A percentile compares a stretch with the other conserved stretches of the same genome.
These are phyloP conservation scores for Garcia nutans DNA, from an alignment of 345 rosid species.

Conservation along the genomic window DNA sequence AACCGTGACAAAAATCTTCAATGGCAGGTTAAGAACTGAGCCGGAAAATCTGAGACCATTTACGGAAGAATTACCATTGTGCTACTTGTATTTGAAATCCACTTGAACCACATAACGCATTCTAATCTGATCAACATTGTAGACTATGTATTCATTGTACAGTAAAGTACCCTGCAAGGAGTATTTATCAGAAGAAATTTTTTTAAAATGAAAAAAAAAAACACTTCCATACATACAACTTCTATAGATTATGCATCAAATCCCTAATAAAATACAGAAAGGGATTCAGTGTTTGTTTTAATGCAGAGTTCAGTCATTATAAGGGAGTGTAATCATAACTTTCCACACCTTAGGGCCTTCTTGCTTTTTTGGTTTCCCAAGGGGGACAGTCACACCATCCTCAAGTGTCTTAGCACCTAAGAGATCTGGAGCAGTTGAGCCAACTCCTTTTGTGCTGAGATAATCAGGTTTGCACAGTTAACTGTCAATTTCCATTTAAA, in stretches of 20 bases:
- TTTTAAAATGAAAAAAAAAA: too few relatives aligned
- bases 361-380: slow-evolving; percentile 63
- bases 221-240: not conserved
- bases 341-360: slow-evolving; percentile 33
- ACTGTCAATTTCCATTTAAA: not conserved
- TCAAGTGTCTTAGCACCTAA: slow-evolving; percentile 54
- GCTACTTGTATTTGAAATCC: slow-evolving; percentile 48
- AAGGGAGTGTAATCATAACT: not conserved
- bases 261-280: not conserved
- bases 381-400: slow-evolving; percentile 69
- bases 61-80: not conserved
- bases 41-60: not conserved
- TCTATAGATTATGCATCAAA: not conserved
- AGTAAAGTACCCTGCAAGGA: slow-evolving; percentile 58
- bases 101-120: slow-evolving; percentile 78
- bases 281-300: not conserved
- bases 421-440: slow-evolving; percentile 66
- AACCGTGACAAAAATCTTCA: not conserved
- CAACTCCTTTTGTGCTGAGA: slow-evolving; percentile 82
- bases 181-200: not conserved
- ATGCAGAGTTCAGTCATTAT: not conserved
- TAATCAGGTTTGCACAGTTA: slow-evolving; percentile 8
- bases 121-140: slow-evolving; percentile 78
- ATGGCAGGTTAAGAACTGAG: not conserved
- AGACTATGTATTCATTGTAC: slow-evolving; percentile 83